Evolutionary conservation across 192 early-diverging fungal species (phyloP).

Genomic region (Backusella tarrabulga): DNA sequence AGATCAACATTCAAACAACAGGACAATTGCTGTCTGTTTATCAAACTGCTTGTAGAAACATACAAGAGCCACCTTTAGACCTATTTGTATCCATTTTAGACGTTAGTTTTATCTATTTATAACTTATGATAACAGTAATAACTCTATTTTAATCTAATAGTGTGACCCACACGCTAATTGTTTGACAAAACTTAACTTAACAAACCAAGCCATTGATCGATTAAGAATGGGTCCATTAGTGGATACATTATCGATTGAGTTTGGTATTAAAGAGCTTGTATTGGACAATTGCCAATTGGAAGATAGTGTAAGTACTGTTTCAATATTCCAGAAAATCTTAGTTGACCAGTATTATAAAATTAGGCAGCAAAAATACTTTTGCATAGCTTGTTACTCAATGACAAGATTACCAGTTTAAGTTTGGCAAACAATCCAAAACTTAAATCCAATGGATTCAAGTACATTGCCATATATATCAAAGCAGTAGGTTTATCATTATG

Average conservation of each 20-base stretch:
- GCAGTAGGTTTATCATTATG: conserved; percentile 38
- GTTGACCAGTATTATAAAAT: background rate
- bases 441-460: conserved; percentile 67
- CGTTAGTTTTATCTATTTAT: conserved; percentile 7
- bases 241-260: conserved; percentile 74
- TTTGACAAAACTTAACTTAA: conserved; percentile 20
- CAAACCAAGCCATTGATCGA: conserved; percentile 48
- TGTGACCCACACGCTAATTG: conserved; percentile 9
- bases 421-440: conserved; percentile 68
- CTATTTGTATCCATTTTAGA: conserved; percentile 12
- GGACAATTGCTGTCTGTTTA: conserved; percentile 22
- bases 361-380: conserved; percentile 64
- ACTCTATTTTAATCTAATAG: conserved; percentile 6
- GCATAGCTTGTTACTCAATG: conserved; percentile 70
- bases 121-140: background rate
- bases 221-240: conserved; percentile 64
- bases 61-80: conserved; percentile 21
- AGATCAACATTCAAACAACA: conserved; percentile 3
- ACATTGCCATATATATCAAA: conserved; percentile 70
- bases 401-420: conserved; percentile 64
- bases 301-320: conserved; percentile 51
- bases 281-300: conserved; percentile 71
- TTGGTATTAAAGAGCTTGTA: conserved; percentile 66
- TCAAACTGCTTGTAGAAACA: conserved; percentile 29
- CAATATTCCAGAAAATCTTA: background rate